Evolutionary conservation across 139 green algal genomes (phyloP).

Genomic region (Tetratostichococcus sp.): DNA sequence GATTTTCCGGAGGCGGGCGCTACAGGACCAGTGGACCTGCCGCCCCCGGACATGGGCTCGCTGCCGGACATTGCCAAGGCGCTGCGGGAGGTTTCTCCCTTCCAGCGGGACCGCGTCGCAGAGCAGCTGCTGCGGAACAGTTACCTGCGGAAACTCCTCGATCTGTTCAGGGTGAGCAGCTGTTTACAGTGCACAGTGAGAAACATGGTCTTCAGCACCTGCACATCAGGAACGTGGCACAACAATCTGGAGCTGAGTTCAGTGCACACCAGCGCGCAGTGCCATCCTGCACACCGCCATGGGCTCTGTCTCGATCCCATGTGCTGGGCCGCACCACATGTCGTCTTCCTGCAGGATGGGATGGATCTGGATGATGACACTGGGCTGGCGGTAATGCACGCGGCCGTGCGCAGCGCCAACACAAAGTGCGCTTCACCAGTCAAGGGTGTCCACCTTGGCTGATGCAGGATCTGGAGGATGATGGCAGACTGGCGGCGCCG

Average conservation of each 20-base stretch:
- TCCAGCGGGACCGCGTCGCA: conserved; percentile 71
- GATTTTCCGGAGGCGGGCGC: conserved; percentile 7
- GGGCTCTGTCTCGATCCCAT: too few relatives aligned
- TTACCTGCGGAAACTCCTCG: conserved; percentile 74
- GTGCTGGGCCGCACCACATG: too few relatives aligned
- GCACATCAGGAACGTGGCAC: too few relatives aligned
- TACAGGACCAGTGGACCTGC: conserved; percentile 58
- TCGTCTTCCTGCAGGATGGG: conserved; percentile 39
- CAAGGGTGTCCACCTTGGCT: too few relatives aligned
- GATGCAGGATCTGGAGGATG: too few relatives aligned
- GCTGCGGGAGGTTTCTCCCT: conserved; percentile 54
- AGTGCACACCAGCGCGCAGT: too few relatives aligned
- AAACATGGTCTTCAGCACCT: background rate
- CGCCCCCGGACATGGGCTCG: conserved; percentile 66
- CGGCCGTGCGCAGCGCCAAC: too few relatives aligned
- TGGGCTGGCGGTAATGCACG: background rate
- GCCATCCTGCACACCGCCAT: too few relatives aligned
- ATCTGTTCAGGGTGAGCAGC: conserved; percentile 72
- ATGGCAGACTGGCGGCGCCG: too few relatives aligned
- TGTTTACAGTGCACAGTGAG: too few relatives aligned
- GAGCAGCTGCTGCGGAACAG: conserved; percentile 50
- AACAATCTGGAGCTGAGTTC: too few relatives aligned
- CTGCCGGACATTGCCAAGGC: conserved; percentile 77
- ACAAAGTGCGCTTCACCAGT: too few relatives aligned
- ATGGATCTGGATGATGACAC: conserved; percentile 90